phyloP scores from a whole-genome alignment of 2,329 filamentous ascomycete species.

The Trichoderma sp. region DNA sequence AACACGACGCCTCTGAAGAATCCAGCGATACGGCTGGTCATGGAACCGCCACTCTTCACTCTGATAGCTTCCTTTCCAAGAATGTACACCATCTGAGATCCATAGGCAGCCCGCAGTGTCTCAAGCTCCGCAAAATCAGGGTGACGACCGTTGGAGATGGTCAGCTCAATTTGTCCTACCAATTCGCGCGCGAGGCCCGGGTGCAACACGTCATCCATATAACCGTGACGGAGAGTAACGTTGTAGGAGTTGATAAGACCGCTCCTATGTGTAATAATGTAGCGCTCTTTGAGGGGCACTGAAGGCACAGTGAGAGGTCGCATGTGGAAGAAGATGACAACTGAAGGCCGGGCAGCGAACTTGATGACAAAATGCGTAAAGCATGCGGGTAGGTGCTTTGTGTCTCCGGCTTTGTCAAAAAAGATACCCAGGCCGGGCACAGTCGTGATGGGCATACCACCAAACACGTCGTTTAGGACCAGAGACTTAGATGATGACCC shows the following conservation, averaged over 20 bases:
- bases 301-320: conserved; percentile 59
- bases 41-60: conserved; percentile 40
- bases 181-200: conserved; percentile 56
- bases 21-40: conserved; percentile 26
- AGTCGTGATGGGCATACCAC: conserved; percentile 42
- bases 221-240: conserved; percentile 68
- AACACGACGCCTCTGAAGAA: conserved; percentile 47
- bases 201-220: conserved; percentile 67
- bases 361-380: conserved; percentile 73
- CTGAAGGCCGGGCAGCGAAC: conserved; percentile 63
- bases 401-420: conserved; percentile 72
- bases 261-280: conserved; percentile 42
- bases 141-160: conserved; percentile 38
- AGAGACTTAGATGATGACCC: conserved; percentile 20
- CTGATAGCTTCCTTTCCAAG: conserved; percentile 61
- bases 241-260: conserved; percentile 63
- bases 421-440: conserved; percentile 66
- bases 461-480: conserved; percentile 38
- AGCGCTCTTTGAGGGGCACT: conserved; percentile 48
- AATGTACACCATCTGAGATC: conserved; percentile 52
- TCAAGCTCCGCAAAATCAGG: conserved; percentile 41
- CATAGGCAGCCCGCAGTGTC: conserved; percentile 42
- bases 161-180: conserved; percentile 58
- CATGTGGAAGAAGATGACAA: conserved; percentile 73
- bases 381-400: conserved; percentile 54